Evolutionary conservation across 129 eudicot species (phyloP), one percentile per base, ranked within the genome.

Genomic region (Flaveria robusta): DNA sequence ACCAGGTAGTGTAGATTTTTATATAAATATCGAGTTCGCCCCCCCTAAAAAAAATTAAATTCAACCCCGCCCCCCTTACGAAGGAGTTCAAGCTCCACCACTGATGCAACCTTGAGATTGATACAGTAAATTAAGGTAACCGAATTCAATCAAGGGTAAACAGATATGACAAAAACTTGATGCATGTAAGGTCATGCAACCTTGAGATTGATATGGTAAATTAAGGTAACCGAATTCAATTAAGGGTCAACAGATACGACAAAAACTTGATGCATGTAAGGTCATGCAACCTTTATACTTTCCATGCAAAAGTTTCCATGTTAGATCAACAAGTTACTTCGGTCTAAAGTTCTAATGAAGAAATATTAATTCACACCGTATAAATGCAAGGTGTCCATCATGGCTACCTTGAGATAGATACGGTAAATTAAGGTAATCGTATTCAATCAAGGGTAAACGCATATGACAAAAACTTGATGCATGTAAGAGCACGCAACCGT

Each of bases 221-320:
- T 34, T 34, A 34, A 34, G 39, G 39, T 5, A 1, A 34, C 39
- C 39, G 9, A 65, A 29, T 62, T 15, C 9, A 39, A 74, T 34
- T 31, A 56, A 56, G 9, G 64, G 65, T 19, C 3, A 37, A n/a
- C n/a, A n/a, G n/a, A n/a, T n/a, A n/a, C n/a, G n/a, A n/a, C n/a
- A n/a, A n/a, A 66, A 20, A 24, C 23, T 18, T 43, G 16, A 60
- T 15, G 58, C 70, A 46, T 24, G 19, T 26, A n/a, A 5, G 26
- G 37, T 39, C 52, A 76, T 76, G 55, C 27, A 20, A 66, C 41
- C n/a, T 45, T 59, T 71, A 49, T 63, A 59, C 70, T 56, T 58
- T 59, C 10, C 13, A 41, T 19, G 27, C 37, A 80, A 55, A 74
- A 56, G 69, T 56, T 74, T 66, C 70, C 70, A 66, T 52, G 66